Base-by-base conservation (phyloP, 176 grass and related monocot species). In the Raddia guianensis region DNA sequence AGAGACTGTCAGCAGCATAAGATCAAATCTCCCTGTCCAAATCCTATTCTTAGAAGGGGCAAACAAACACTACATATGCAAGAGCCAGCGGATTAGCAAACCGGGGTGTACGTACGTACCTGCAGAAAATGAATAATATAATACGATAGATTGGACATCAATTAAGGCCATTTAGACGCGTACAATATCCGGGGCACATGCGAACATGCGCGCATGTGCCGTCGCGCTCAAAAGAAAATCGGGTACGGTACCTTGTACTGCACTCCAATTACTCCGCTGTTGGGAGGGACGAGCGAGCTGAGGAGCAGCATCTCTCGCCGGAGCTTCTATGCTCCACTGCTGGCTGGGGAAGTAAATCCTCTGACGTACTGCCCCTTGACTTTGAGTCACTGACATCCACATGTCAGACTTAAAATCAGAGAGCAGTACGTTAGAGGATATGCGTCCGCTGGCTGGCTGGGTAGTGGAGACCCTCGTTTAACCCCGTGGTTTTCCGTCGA, bases 201-300 rank as follows among this genome's bases (percentile, higher is more conserved):
- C 12, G 80, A 83, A 87, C 86, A 83, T 87, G 86, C 80, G n/a
- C 42, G 49, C 86, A 87, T 78, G 73, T 87, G 79, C 70, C 53
- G 33, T 16, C 72, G 53, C 48, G 14, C 35, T 63, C 16, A 32
- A 72, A 68, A 71, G 37, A 40, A 40, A 56, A 51, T 83, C 72
- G 18, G 12, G 79, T 83, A 83, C 86, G 74, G 67, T 69, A 37
- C 49, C 49, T 32, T 64, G 85, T 87, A 87, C 86, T 87, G 84
- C 77, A 60, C 66, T 15, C 74, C 13, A 77, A 53, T 87, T 83
- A 83, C 80, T 77, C 54, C 9, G 15, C 57, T 70, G 85, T 70
- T 82, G 46, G 85, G 37, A 40, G 37, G 37, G 37, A 40, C 37
- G 37, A 40, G 37, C 37, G 37, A 40, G 27, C 27, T 27, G 27